Conservation (phyloP, 2,329 filamentous ascomycete genomes). For the Aspergillus sp. region DNA sequence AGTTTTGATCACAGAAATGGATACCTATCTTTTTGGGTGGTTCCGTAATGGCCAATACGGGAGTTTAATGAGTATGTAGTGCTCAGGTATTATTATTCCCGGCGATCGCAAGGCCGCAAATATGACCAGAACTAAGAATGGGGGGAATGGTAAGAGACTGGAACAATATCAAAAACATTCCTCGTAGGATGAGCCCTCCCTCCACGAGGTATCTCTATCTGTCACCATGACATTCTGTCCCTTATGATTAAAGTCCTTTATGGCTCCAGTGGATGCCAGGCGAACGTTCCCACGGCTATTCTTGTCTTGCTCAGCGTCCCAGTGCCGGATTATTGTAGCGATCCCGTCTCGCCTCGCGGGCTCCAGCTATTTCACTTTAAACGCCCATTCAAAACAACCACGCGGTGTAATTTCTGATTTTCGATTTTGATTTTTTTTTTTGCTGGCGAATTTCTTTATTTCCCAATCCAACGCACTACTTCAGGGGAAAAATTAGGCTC, state of each 20-base stretch:
- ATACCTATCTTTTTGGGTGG: conserved; percentile 1
- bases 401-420: background rate
- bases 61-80: background rate
- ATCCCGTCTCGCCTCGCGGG: conserved; percentile 1
- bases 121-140: conserved; percentile 6
- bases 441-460: background rate
- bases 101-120: conserved; percentile 7
- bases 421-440: background rate
- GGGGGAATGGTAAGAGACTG: background rate
- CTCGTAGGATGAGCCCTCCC: background rate
- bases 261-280: conserved; percentile 8
- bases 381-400: conserved; percentile 4
- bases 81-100: conserved; percentile 7
- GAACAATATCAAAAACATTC: conserved; percentile 9
- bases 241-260: background rate
- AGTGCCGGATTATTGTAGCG: conserved; percentile 5
- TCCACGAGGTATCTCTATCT: background rate
- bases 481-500: background rate
- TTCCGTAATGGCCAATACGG: background rate
- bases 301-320: conserved; percentile 4
- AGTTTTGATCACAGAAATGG: background rate
- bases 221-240: background rate
- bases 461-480: background rate
- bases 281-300: conserved; percentile 7
- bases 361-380: background rate